A percentile compares a stretch with the other conserved stretches of the same genome.
Conservation (phyloP, 176 grass and related monocot genomes). For the Cenchrus purpureus region DNA sequence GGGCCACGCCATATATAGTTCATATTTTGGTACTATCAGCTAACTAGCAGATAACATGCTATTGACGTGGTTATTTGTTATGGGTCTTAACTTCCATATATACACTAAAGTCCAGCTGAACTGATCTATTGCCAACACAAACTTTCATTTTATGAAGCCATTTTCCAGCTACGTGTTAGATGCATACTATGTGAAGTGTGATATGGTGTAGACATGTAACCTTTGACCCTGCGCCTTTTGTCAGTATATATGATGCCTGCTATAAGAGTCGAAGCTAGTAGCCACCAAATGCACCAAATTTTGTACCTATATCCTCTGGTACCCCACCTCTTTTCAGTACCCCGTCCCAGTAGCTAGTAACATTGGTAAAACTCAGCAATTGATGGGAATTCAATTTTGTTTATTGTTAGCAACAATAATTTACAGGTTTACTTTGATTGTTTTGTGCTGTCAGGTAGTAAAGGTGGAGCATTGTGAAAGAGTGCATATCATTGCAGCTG, state of each 20-base stretch:
- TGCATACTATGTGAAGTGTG: not conserved
- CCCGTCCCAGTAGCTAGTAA: not conserved
- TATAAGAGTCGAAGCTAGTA: not conserved
- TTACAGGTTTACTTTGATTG: constrained; percentile 25
- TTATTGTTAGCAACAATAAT: not conserved
- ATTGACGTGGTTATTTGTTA: constrained; percentile 7
- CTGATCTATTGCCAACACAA: not conserved
- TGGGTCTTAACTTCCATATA: not conserved
- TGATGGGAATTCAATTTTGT: not conserved
- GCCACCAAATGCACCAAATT: not conserved
- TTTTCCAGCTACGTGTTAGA: not conserved
- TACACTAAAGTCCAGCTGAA: not conserved
- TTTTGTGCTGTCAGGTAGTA: constrained; percentile 64
- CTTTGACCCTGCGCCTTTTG: not conserved
- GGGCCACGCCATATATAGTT: no score
- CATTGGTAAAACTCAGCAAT: not conserved
- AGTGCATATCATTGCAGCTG: constrained; percentile 90
- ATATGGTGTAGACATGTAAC: not conserved
- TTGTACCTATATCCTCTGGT: not conserved
- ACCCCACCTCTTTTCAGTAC: not conserved
- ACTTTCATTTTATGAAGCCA: not conserved
- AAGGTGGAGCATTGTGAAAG: constrained; percentile 99
- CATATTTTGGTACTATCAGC: not conserved
- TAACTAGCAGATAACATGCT: constrained; percentile 13
- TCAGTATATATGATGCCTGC: not conserved